Evolutionary conservation across 2,329 filamentous ascomycete species (phyloP), one percentile per base, ranked within the genome.

Genomic region (Ophiostoma himal-ulmi): DNA sequence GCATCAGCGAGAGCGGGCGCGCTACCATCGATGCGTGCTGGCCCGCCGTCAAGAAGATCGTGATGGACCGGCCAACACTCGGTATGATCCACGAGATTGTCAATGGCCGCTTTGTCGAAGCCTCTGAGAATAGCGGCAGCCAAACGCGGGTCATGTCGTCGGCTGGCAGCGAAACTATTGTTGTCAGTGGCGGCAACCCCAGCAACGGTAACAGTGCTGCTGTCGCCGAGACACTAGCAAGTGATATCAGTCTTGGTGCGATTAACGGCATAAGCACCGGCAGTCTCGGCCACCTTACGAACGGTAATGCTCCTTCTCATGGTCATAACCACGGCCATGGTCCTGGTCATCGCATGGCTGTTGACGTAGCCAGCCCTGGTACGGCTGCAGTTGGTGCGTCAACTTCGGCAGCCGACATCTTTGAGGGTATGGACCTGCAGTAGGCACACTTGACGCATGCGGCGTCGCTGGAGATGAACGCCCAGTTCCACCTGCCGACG

Each of bases 71-170:
- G 6, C 70, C 70, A 3, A 75, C 73, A 17, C 67, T 75, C 5
- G 14, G 70, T 20, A 74, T 74, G 74, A 73, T 75, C 36, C 60
- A 67, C 26, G 73, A 74, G 22, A 73, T 75, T 72, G 71, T 69
- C 4, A 54, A 69, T 10, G 71, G 72, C 3, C 37, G 68, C 10
- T 72, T 74, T 57, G 70, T 60, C 10, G 54, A 64, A 22, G 64
- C 66, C 11, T 11, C 30, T 30, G 30, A 64, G 17, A 10, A 14
- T 34, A 22, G 26, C 5, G 44, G 11, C 67, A 8, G 17, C 48
- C 57, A 26, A 17, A 13, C 57, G 30, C 14, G 26, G 14, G 26
- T 13, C 57, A 5, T 26, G 57, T 2, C 60, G 17, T 20, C 60
- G 5, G 17, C 54, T 60, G 26, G 30, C 17, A 10, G 20, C 60